Base-by-base conservation (phyloP, 352 stramenopile species). In the Phytophthora tentaculata region DNA sequence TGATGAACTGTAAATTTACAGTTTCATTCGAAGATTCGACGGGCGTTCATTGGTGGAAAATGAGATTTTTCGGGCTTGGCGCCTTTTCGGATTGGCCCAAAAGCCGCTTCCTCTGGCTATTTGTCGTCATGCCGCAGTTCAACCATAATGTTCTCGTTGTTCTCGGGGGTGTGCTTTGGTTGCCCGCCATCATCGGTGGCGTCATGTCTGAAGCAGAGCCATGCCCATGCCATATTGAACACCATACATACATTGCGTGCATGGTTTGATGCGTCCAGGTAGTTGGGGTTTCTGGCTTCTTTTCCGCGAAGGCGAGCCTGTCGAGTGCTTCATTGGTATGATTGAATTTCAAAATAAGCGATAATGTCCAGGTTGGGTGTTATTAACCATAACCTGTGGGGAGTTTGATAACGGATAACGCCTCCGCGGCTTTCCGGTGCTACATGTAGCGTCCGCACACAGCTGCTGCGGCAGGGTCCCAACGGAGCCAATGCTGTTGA, bases 11-110 rank as follows among this genome's bases (percentile, higher is more conserved):
- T 52, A 56, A 32, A 39, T 26, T 43, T 6, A 19, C 14, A 43
- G 35, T 43, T 43, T 22, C 19, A 20, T 32, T 64, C 48, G 14
- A 57, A 70, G 67, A 65, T 69, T 69, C 55, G 16, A 5, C 1
- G 28, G 4, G 22, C 20, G 16, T 0, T 0, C 3, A 59, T 63
- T 68, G 64, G 64, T 9, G 1, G 47, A 56, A 50, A 39, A 50
- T 52, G 37, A 60, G 35, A 26, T 28, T 50, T 41, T 43, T 55
- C 29, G 4, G 22, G 5, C 1, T 39, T 22, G 4, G 2, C 3
- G 41, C 20, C 57, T 16, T 47, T 73, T 65, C 23, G 23, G 52
- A 69, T 69, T 69, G 66, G 66, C 17, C 41, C 6, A 50, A 24
- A 41, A 29, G 26, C 13, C 14, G 35, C 35, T 12, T n/a, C 29